Evolutionary conservation across 176 grass and related monocot species (phyloP).

Genomic region (Coix lacrymajobi): DNA sequence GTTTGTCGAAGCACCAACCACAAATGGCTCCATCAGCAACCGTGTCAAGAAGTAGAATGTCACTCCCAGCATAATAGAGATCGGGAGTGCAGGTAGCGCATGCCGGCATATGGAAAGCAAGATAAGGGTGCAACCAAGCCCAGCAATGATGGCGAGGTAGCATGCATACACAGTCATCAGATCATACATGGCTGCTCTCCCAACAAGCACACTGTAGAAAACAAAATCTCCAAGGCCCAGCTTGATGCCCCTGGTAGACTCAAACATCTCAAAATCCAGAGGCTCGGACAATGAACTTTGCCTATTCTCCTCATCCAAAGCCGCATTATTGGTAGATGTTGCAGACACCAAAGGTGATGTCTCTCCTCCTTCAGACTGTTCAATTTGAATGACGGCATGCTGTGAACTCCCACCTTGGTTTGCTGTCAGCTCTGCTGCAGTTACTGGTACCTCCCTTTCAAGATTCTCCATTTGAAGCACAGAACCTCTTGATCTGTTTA

Average conservation of each 20-base stretch:
- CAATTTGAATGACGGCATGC: slow-evolving; percentile 45
- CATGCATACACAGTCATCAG: slow-evolving; percentile 99
- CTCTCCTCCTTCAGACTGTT: slow-evolving; percentile 43
- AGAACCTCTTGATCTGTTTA: slow-evolving; percentile 7
- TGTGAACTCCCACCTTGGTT: slow-evolving; percentile 32
- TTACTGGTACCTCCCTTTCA: not conserved
- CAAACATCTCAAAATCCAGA: slow-evolving; percentile 64
- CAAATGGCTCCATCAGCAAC: slow-evolving; percentile 93
- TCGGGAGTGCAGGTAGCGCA: slow-evolving; percentile 84
- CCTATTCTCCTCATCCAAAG: slow-evolving; percentile 1
- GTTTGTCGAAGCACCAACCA: slow-evolving; percentile 66
- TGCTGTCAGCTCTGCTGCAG: not conserved
- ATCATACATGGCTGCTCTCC: slow-evolving; percentile 97
- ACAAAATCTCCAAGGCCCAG: slow-evolving; percentile 92
- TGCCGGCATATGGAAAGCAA: slow-evolving; percentile 77
- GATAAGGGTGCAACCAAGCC: slow-evolving; percentile 96
- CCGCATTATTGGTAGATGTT: slow-evolving; percentile 14
- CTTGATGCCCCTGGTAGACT: slow-evolving; percentile 82
- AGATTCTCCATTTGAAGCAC: not conserved
- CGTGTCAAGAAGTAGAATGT: slow-evolving; percentile 98
- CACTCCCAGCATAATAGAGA: slow-evolving; percentile 74
- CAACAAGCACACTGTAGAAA: slow-evolving; percentile 95
- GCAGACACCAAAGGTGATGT: slow-evolving; percentile 40
- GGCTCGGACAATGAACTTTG: slow-evolving; percentile 22
- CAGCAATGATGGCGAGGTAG: slow-evolving; percentile 95